Evolutionary conservation across 768 basidiomycete genomes (phyloP).

Genomic region (Hypholoma sublateritium): DNA sequence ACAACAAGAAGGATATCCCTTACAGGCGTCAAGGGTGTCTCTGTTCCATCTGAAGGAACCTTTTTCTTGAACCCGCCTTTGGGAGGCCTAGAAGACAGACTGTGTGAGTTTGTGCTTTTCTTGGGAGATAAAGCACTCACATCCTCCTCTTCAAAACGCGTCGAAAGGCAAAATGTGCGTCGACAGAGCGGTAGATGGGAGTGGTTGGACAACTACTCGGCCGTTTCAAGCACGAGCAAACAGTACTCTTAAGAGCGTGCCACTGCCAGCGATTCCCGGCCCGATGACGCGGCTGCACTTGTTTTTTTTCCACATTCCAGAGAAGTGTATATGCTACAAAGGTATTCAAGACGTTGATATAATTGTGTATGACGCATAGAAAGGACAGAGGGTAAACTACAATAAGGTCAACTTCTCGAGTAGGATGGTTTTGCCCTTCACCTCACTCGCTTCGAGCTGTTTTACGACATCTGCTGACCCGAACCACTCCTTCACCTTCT

Average conservation of each 20-base stretch:
- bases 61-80: conserved; percentile 44
- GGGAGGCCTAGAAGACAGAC: conserved; percentile 36
- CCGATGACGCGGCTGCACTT: too few species aligned
- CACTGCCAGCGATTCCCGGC: too few species aligned
- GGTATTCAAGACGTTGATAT: too few species aligned
- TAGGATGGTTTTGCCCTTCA: conserved; percentile 73
- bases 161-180: too few species aligned
- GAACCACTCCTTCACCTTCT: conserved; percentile 61
- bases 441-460: conserved; percentile 50
- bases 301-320: too few species aligned
- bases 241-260: too few species aligned
- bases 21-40: conserved; percentile 44
- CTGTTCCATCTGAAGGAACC: conserved; percentile 42
- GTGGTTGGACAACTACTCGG: neutral
- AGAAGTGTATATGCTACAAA: too few species aligned
- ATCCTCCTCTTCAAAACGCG: neutral
- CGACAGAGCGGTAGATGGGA: neutral
- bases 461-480: conserved; percentile 37
- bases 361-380: too few species aligned
- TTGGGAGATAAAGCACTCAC: neutral
- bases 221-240: neutral
- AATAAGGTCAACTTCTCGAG: conserved; percentile 50
- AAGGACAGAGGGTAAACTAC: conserved; percentile 11
- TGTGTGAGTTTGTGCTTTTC: neutral
- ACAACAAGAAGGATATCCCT: conserved; percentile 3